Evolutionary conservation across 164 flowering plant genomes (phyloP), one percentile per base, ranked within the genome.

Genomic region (Echeveria elegans): DNA sequence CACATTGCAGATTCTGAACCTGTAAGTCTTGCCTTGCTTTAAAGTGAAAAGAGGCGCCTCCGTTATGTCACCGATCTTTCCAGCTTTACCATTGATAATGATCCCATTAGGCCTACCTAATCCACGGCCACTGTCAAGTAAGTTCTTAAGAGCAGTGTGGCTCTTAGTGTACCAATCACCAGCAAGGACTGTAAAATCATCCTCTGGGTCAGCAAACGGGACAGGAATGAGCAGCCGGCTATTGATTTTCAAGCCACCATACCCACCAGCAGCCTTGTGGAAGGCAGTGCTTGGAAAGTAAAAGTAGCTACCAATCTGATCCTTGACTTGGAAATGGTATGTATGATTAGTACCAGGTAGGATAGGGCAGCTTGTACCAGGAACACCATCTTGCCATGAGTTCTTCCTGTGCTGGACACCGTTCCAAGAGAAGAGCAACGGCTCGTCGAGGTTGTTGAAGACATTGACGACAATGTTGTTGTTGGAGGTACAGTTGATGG

Each of bases 311-410:
- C 92, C 92, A 40, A 40, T 40, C 45, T 40, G 45, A 40, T 40
- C 45, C 45, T 40, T 40, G 45, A 40, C 45, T 40, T 0, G 85
- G 82, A 69, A 85, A 88, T 53, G 70, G 67, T 82, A 85, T 10
- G 90, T 87, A 78, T 68, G 81, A 79, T 81, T 87, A 12, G 37
- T 69, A 0, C 88, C 86, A 0, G 92, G 90, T 4, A 28, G 73
- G 29, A 87, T 87, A 11, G 92, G 92, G 71, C 92, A 87, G 72
- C 69, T 80, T 40, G 88, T 84, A 18, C 90, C 92, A 1, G 69
- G 76, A 11, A 76, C 68, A 26, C 89, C 92, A 52, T 85, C 90
- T 53, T 77, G 78, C 89, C 90, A 85, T 0, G 89, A 85, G 73
- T 82, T 85, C 77, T 81, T 82, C 79, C 88, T 78, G 45, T 40